phyloP scores from a whole-genome alignment of 2,329 filamentous ascomycete genomes.

The Chaetomium olivaceum region DNA sequence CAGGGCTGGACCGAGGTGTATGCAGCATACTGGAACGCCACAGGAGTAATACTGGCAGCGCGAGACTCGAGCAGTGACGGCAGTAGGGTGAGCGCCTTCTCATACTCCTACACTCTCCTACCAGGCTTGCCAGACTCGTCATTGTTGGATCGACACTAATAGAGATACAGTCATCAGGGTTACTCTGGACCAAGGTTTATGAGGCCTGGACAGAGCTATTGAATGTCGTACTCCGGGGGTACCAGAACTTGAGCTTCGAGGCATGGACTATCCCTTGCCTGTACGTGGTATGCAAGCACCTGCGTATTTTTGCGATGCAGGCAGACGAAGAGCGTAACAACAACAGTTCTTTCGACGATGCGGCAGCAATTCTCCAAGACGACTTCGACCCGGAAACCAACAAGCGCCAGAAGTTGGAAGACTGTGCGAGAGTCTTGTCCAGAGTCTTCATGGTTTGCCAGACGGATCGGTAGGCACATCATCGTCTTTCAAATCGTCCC shows the following conservation, averaged over 20 bases:
- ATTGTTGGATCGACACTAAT: not conserved
- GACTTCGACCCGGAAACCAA: conserved; percentile 76
- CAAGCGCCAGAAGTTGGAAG: conserved; percentile 83
- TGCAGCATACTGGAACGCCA: conserved; percentile 77
- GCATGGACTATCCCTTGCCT: conserved; percentile 92
- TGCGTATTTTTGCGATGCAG: conserved; percentile 85
- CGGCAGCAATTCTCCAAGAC: conserved; percentile 63
- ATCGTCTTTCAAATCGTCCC: not conserved
- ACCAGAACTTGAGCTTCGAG: conserved; percentile 72
- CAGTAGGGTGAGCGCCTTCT: conserved; percentile 39
- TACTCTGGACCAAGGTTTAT: conserved; percentile 82
- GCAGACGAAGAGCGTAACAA: conserved; percentile 70
- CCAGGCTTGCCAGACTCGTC: not conserved
- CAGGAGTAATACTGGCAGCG: conserved; percentile 69
- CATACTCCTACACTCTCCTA: no score
- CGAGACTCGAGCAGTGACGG: conserved; percentile 52
- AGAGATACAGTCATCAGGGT: conserved; percentile 31
- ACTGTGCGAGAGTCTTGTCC: conserved; percentile 87
- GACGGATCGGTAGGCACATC: conserved; percentile 71
- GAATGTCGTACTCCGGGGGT: conserved; percentile 75
- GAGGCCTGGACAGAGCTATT: conserved; percentile 85
- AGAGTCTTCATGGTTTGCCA: conserved; percentile 89
- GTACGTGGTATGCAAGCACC: conserved; percentile 82
- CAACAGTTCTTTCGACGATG: conserved; percentile 39
- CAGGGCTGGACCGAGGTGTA: conserved; percentile 88